Percentiles rank a stretch among this genome's conserved stretches.
Conservation (phyloP, 1,139 yeast genomes). For the Suhomyces choctaworum region DNA sequence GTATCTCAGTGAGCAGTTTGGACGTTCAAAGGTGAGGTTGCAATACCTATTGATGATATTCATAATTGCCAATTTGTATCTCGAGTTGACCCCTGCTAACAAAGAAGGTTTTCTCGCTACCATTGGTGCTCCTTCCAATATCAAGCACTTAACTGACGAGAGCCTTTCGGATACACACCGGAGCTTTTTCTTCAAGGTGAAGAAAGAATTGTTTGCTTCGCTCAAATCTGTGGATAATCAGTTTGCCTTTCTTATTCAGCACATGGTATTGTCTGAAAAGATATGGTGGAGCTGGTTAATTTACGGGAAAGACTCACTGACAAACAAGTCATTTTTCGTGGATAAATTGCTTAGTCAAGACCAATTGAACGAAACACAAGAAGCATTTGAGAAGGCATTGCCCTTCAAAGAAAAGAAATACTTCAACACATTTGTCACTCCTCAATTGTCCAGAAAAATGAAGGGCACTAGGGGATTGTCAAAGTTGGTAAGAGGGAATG, state of each 20-base stretch:
- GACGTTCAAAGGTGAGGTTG: slow-evolving; percentile 30
- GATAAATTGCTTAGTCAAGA: slow-evolving; percentile 23
- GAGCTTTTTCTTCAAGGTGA: slow-evolving; percentile 26
- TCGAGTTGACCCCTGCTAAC: slow-evolving; percentile 27
- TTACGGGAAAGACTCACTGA: slow-evolving; percentile 36
- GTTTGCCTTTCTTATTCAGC: slow-evolving; percentile 31
- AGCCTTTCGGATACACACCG: slow-evolving; percentile 28
- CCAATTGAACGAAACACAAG: slow-evolving; percentile 23
- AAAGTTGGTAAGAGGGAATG: slow-evolving; percentile 15
- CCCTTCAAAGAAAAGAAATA: slow-evolving; percentile 39
- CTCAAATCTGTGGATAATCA: slow-evolving; percentile 28
- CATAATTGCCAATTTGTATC: slow-evolving; percentile 31
- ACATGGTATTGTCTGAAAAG: slow-evolving; percentile 30
- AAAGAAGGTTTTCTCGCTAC: slow-evolving; percentile 28
- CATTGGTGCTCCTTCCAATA: slow-evolving; percentile 27
- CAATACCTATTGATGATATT: slow-evolving; percentile 35
- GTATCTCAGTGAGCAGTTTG: slow-evolving; percentile 28
- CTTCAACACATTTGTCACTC: slow-evolving; percentile 46
- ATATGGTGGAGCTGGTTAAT: slow-evolving; percentile 48
- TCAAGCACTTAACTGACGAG: slow-evolving; percentile 43
- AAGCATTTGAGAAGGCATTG: slow-evolving; percentile 20
- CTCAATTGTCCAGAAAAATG: slow-evolving; percentile 47
- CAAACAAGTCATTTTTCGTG: slow-evolving; percentile 32
- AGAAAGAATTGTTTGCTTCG: slow-evolving; percentile 26
- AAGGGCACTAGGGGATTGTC: slow-evolving; percentile 35